Evolutionary conservation across 2,329 filamentous ascomycete genomes (phyloP), one percentile per base, ranked within the genome.

Genomic region (Nemania sp.): DNA sequence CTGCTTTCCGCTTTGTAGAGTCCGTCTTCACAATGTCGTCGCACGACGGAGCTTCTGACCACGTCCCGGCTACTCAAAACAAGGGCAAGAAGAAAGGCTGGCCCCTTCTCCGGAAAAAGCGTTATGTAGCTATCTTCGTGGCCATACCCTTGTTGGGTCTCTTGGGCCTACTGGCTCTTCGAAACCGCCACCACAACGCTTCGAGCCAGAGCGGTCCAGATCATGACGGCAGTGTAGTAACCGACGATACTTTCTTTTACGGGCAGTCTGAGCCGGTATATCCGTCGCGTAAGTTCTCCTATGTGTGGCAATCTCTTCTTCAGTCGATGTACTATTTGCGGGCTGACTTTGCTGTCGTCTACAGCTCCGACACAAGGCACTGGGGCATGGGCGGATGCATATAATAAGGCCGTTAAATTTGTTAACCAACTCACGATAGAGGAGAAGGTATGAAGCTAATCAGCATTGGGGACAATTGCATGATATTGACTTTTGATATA

Each of bases 341-440:
- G 12, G 33, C 40, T 56, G 45, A 60, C 51, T 5, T 19, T 8
- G 47, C 40, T 51, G 23, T 26, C 44, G 12, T 41, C 5, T 6
- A 17, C 45, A 80, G 77, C 78, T n/a, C 64, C 73, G 26, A 73
- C 85, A 75, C 77, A 70, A 60, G 87, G 86, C 14, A 72, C 78
- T 5, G 87, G 84, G 8, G 74, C 82, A 34, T 94, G 90, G 90
- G 77, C 77, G 3, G 76, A 79, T 14, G 84, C 89, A 5, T 86
- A 88, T 62, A 70, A 73, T 17, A 89, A 86, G 66, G 90, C 90
- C 0, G 77, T 79, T 52, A 77, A 77, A 1, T 83, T 94, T 61
- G 89, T 95, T 11, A 79, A 77, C 12, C 79, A 86, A 64, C 79
- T 94, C 74, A 92, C 88, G 1, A 73, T 92, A 42, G 77, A 84